Conservation (phyloP, 2,329 filamentous ascomycete species). For the Aaosphaeria arxii region DNA sequence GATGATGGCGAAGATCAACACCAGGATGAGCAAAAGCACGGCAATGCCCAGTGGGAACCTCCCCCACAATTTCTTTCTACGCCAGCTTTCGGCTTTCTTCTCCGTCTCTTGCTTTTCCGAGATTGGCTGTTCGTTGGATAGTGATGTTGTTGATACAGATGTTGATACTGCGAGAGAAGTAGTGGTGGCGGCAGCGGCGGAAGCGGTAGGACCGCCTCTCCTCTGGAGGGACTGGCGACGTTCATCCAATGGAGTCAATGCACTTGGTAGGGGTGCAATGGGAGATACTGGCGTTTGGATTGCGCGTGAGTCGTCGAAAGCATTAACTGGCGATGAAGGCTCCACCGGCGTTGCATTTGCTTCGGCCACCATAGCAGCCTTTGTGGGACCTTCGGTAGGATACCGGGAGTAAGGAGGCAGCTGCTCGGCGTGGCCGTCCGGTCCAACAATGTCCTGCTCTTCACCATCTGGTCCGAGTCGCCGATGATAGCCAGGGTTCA, state of each 20-base stretch:
- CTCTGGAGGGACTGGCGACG: neutral
- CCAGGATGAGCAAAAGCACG: constrained; percentile 44
- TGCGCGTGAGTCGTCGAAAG: constrained; percentile 18
- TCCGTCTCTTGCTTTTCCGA: constrained; percentile 28
- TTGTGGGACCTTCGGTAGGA: constrained; percentile 67
- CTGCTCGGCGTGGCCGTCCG: constrained; percentile 85
- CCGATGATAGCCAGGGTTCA: constrained; percentile 65
- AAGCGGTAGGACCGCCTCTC: neutral
- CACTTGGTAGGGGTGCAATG: neutral
- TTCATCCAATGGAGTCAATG: neutral
- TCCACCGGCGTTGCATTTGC: constrained; percentile 29
- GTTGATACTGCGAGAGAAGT: constrained; percentile 3
- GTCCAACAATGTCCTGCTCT: constrained; percentile 83
- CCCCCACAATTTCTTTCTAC: constrained; percentile 46
- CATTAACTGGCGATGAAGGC: constrained; percentile 12
- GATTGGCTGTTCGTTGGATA: constrained; percentile 14
- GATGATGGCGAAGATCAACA: constrained; percentile 46
- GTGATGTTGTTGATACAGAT: constrained; percentile 9
- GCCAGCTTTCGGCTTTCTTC: constrained; percentile 34
- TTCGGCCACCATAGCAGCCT: constrained; percentile 47
- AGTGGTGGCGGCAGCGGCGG: constrained; percentile 1
- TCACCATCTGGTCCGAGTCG: constrained; percentile 77
- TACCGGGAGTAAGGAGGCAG: constrained; percentile 89
- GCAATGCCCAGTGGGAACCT: constrained; percentile 51
- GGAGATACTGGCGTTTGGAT: neutral